Evolutionary conservation across 2,329 filamentous ascomycete species (phyloP).

Genomic region (Rachicladosporium sp.): DNA sequence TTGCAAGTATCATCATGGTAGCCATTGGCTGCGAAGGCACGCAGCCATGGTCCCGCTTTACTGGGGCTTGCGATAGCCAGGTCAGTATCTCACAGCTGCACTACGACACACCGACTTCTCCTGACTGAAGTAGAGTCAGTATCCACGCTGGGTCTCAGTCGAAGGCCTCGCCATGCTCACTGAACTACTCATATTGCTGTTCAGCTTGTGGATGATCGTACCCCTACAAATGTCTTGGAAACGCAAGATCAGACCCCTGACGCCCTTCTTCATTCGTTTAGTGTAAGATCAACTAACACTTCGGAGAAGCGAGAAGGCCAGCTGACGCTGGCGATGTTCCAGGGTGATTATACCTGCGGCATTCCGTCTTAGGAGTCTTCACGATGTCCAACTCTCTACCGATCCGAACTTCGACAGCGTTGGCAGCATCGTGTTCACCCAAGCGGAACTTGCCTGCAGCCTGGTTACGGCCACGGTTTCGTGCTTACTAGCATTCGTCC

Average conservation of each 20-base stretch:
- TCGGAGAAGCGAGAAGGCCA: too few species aligned
- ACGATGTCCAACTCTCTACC: neutral
- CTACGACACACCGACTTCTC: neutral
- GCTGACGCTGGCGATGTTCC: neutral
- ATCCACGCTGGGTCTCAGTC: neutral
- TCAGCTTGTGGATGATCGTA: neutral
- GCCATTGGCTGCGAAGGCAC: neutral
- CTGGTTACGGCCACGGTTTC: constrained; percentile 1
- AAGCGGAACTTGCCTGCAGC: constrained; percentile 3
- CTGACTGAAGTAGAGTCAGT: neutral
- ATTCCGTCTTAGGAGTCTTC: neutral
- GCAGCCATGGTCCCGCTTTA: constrained; percentile 1
- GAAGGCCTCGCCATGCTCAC: neutral
- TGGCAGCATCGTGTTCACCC: neutral
- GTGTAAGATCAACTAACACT: neutral
- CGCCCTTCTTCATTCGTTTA: constrained; percentile 1
- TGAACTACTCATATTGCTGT: neutral
- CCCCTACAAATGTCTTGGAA: constrained; percentile 1
- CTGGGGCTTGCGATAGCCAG: neutral
- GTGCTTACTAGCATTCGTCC: constrained; percentile 2
- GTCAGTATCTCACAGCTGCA: neutral
- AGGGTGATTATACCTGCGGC: constrained; percentile 2
- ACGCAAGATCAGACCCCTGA: constrained; percentile 1
- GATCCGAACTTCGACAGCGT: constrained; percentile 1
- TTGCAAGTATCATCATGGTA: constrained; percentile 1